Base-by-base conservation (phyloP, 2,329 filamentous ascomycete genomes). In the Ceratocystis alfenasii region DNA sequence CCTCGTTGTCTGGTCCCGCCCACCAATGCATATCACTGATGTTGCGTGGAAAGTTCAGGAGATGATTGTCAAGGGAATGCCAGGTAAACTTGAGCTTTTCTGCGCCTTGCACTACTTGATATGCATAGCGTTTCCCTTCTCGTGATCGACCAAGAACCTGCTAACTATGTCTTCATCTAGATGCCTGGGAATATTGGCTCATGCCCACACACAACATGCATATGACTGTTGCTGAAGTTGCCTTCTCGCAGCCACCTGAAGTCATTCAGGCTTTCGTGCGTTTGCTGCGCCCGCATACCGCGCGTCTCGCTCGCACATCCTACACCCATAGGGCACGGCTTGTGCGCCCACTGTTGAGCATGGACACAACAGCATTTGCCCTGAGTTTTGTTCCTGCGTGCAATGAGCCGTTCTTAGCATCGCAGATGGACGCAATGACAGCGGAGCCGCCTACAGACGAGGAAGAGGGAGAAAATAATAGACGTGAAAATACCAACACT, bases 1-100 rank as follows among this genome's bases (percentile, higher is more conserved):
- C 73, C 79, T 96, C 10, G 89, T 91, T 0, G 86, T 96, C 72
- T 96, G 91, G 90, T 90, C 89, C 2, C 81, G 92, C 5, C 93
- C 93, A 17, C 88, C 92, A 0, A 76, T 83, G 59, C 84, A 87
- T 70, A 79, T 96, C 20, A 79, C 87, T 59, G 76, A 81, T 22
- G 76, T 97, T 67, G 84, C 93, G 2, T 75, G 77, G 1, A 80
- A 81, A 66, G 76, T 96, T 36, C 93, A 96, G 74, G 74, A 80
- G 62, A 80, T 83, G 71, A 77, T 95, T 61, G 78, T 79, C 66
- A 76, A 79, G 22, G 80, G 83, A 22, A 86, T 87, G 15, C 88
- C 90, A 45, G 82, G 90, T 94, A 78, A 12, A 12, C 10, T 41
- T 41, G 36, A 0, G 36, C 36, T 41, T 41, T 12, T 41, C 36